Base-by-base conservation (phyloP, 257 asterid genomes). In the Galeopsis tetrahit region DNA sequence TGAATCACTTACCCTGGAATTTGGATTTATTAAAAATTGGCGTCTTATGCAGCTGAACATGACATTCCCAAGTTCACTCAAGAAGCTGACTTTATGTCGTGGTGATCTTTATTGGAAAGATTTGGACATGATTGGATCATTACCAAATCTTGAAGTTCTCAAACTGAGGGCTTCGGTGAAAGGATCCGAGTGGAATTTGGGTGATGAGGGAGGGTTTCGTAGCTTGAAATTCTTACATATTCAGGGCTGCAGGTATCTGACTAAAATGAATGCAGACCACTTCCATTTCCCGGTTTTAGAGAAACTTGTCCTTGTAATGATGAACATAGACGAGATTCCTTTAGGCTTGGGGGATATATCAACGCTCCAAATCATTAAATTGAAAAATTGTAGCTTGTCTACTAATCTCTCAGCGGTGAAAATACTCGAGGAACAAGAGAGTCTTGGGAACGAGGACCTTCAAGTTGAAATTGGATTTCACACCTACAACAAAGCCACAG, bases 111-210 rank as follows among this genome's bases (percentile, higher is more conserved):
- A 7, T 33, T 74, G 73, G 74, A 35, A 74, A 32, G 68, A 57
- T 57, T 34, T 60, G 44, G 7, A 14, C 2, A 34, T 34, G 4
- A 60, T 60, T 13, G 66, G 66, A 33, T 60, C 66, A 6, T 35
- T 60, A 15, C 66, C 66, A 7, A 1, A n/a, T 60, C 48, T 60
- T 43, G 68, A 66, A 74, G 49, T 17, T 5, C 64, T 73, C 5
- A 39, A 1, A 51, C 38, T 48, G 53, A 6, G 3, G 14, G 8
- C 3, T 33, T 10, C 46, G 2, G 5, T 10, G 10, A 5, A 0
- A 10, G 63, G 35, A 39, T 3, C 15, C 7, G 61, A 62, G 9
- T 72, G 77, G 77, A 35, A 17, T 14, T 63, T 71, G 28, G 28
- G 28, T 35, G 5, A 10, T 14, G 78, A 66, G 39, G 73, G 73